phyloP scores from a whole-genome alignment of 2,329 filamentous ascomycete genomes.

The Pestalotiopsis sp. region DNA sequence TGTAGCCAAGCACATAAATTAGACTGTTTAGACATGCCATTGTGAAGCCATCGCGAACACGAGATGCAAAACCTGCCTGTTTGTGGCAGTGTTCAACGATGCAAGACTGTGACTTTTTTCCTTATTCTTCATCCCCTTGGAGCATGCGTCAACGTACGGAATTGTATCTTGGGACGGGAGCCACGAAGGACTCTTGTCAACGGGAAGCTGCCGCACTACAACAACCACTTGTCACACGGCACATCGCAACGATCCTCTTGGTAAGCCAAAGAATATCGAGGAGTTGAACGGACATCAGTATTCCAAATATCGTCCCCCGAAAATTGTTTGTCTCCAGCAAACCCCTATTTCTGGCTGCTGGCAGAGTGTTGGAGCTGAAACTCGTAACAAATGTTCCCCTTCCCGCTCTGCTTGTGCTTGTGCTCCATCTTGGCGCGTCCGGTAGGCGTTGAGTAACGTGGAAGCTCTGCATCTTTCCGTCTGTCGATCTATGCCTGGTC shows the following conservation, averaged over 20 bases:
- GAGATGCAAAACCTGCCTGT: slow-evolving; percentile 1
- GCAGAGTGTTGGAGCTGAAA: neutral
- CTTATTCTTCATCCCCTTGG: neutral
- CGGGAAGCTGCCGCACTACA: neutral
- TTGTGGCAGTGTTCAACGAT: neutral
- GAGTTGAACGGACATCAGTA: neutral
- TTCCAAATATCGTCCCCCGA: neutral
- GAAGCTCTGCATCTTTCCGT: neutral
- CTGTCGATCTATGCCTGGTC: neutral
- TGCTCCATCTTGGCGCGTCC: neutral
- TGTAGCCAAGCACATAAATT: slow-evolving; percentile 6
- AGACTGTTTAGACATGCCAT: slow-evolving; percentile 17
- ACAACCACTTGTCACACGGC: neutral
- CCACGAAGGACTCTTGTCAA: neutral
- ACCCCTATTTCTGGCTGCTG: neutral
- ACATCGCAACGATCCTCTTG: neutral
- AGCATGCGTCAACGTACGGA: neutral
- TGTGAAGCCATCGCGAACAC: neutral
- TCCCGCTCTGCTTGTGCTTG: neutral
- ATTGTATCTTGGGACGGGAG: neutral
- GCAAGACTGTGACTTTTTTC: neutral
- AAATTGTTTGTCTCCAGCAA: neutral
- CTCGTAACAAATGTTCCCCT: neutral
- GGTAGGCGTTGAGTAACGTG: neutral
- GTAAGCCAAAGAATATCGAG: neutral